A percentile compares a stretch with the other conserved stretches of the same genome.
phyloP scores from a whole-genome alignment of 768 basidiomycete genomes.

The Mycena indigotica region DNA sequence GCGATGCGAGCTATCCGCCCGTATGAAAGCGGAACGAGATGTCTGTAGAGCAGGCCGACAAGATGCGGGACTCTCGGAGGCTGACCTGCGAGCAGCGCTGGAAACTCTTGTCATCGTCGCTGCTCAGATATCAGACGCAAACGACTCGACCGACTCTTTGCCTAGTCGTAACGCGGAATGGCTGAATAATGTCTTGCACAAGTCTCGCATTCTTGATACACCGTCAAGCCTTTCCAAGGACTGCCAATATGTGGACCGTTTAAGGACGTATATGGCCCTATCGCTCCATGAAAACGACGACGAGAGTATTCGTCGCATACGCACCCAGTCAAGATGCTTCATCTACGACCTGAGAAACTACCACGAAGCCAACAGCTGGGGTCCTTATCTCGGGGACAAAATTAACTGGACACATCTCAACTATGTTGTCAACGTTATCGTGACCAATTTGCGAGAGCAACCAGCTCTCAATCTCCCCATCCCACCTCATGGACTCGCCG shows the following conservation, averaged over 20 bases:
- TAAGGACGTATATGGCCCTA: constrained; percentile 53
- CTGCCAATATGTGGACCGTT: constrained; percentile 41
- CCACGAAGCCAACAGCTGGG: constrained; percentile 51
- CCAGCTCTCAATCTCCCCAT: constrained; percentile 38
- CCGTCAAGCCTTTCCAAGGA: constrained; percentile 22
- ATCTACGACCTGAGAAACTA: constrained; percentile 73
- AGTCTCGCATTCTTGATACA: constrained; percentile 39
- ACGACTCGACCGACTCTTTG: constrained; percentile 19
- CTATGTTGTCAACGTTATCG: constrained; percentile 56
- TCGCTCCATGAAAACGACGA: constrained; percentile 40
- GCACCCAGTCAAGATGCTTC: constrained; percentile 44
- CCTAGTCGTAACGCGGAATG: constrained; percentile 48
- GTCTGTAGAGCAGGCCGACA: constrained; percentile 5
- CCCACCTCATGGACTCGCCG: constrained; percentile 55
- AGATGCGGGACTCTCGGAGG: not conserved
- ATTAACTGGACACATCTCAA: constrained; percentile 70
- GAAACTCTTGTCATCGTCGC: constrained; percentile 44
- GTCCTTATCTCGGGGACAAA: constrained; percentile 51
- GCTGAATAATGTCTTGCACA: constrained; percentile 44
- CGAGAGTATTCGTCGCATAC: constrained; percentile 42
- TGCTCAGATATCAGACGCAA: constrained; percentile 36
- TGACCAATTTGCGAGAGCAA: constrained; percentile 53
- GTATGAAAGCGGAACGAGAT: constrained; percentile 44
- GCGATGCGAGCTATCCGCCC: constrained; percentile 40
- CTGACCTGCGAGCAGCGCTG: constrained; percentile 24